These are phyloP conservation scores for Taphrina populina DNA, from an alignment of 1,139 yeast genomes.

Conservation along the genomic window DNA sequence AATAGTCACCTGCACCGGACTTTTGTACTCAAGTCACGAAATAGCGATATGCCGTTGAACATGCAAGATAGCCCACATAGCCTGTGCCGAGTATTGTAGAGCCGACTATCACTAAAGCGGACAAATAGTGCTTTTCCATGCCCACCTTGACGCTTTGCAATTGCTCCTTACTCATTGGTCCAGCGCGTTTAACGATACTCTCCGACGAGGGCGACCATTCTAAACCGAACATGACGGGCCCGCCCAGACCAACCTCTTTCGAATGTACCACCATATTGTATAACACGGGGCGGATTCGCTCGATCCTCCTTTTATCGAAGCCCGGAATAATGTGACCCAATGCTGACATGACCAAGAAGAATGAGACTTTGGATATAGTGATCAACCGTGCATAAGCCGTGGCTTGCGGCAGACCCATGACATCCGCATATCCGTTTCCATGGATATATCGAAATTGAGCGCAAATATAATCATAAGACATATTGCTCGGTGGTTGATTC, in stretches of 20 bases:
- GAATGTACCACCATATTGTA: conserved; percentile 11
- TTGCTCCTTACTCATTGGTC: neutral
- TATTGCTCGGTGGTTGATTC: conserved; percentile 27
- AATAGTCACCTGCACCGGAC: too few species aligned
- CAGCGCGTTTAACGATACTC: conserved; percentile 8
- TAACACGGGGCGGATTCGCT: conserved; percentile 24
- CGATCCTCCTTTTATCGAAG: conserved; percentile 17
- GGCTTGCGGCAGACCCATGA: conserved; percentile 19
- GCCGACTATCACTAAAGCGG: conserved; percentile 14
- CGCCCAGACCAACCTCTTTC: conserved; percentile 28
- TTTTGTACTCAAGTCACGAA: too few species aligned
- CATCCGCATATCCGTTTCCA: conserved; percentile 21
- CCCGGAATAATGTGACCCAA: conserved; percentile 30
- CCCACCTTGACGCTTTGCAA: conserved; percentile 11
- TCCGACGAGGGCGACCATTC: conserved; percentile 17
- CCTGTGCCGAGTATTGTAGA: conserved; percentile 5
- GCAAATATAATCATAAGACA: conserved; percentile 24
- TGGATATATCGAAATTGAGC: conserved; percentile 33
- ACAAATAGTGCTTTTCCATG: conserved; percentile 30
- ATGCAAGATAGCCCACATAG: conserved; percentile 4
- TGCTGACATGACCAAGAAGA: conserved; percentile 30
- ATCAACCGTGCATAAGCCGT: conserved; percentile 13
- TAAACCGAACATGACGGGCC: conserved; percentile 14
- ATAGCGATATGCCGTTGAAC: too few species aligned
- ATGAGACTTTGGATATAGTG: conserved; percentile 23